Evolutionary conservation across 169 alveolate genomes (phyloP), one percentile per base, ranked within the genome.

Genomic region (Neospora caninum): DNA sequence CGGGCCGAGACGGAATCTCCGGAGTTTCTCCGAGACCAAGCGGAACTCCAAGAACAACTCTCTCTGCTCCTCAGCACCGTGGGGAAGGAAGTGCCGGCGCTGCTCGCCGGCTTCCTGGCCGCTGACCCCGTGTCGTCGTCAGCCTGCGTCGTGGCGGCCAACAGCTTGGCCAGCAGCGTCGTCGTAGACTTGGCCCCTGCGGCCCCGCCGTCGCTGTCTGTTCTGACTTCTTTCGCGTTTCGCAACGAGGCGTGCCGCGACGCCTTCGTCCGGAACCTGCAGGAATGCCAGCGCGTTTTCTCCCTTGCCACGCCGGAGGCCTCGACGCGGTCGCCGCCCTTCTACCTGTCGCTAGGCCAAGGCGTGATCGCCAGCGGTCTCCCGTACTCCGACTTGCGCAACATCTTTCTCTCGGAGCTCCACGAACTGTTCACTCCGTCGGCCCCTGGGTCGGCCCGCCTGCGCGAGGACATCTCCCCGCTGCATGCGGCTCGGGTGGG

Each of bases 1-100:
- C 67, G 20, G 10, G 89, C 89, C 13, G 89, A 9, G 10, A 9
- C 89, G 41, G 89, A 82, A 4, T 29, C 89, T 7, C 89, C 89
- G 34, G 69, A 82, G 69, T 29, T 82, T 13, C 67, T 82, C 16
- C 89, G 89, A 41, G 89, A 82, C 89, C 89, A 82, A 36, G 89
- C 64, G 89, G 89, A 82, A 67, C 89, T 38, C 4, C 67, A 82
- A 36, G 69, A 82, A 67, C 89, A 82, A 36, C 89, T 82, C 22
- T 1, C 64, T 13, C 89, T 82, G n/a, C 64, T 82, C 10, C 67
- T 82, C 22, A 9, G 36, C 53, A 41, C 67, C 25, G 69, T 82
- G 41, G 89, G 43, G 64, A 82, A 82, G 67, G 67, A 38, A 34
- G 64, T 67, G 69, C 89, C 89, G 38, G 2, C 89, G 0, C 43